Base-by-base conservation (phyloP, 768 basidiomycete genomes). In the Tulasnella sp. region DNA sequence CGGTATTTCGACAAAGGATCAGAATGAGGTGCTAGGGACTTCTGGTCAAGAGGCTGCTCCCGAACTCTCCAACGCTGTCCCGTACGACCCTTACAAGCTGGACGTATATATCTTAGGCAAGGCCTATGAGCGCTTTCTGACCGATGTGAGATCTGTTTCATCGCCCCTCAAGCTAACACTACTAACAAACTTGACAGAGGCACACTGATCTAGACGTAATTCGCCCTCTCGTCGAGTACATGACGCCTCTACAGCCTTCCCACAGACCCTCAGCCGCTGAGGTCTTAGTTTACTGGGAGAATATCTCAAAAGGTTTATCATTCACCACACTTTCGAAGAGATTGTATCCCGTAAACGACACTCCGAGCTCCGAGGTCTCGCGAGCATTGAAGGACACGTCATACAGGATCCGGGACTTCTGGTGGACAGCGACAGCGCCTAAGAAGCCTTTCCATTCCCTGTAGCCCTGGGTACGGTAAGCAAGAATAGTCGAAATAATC, bases 41-140 rank as follows among this genome's bases (percentile, higher is more conserved):
- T 12, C 12, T n/a, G 42, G 42, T n/a, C 42, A 44, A 44, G 42
- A 12, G n/a, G 12, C 12, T 44, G 62, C 62, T 11, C 62, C 62
- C 12, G 62, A 67, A 29, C 66, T 67, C 39, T 12, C 14, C 11
- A 14, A 29, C 17, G 37, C 12, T 36, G 39, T 67, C 17, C 66
- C 66, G 12, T 67, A 67, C 37, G 66, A 67, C 29, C 66, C 66
- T 16, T 67, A 14, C 66, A 67, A 67, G 66, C 66, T 67, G 12
- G 66, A 67, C 66, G 36, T 67, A 9, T 67, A 67, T 35, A 67
- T 67, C 37, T 32, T 67, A 19, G 66, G 66, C 11, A 67, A 36
- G 29, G 66, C 37, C 12, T 67, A 36, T 32, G 17, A 41, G 16
- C 66, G 66, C 11, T 39, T 32, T n/a, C 29, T 67, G 14, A 32